phyloP scores from a whole-genome alignment of 2,329 filamentous ascomycete species.

The Calonectria henricotiae region DNA sequence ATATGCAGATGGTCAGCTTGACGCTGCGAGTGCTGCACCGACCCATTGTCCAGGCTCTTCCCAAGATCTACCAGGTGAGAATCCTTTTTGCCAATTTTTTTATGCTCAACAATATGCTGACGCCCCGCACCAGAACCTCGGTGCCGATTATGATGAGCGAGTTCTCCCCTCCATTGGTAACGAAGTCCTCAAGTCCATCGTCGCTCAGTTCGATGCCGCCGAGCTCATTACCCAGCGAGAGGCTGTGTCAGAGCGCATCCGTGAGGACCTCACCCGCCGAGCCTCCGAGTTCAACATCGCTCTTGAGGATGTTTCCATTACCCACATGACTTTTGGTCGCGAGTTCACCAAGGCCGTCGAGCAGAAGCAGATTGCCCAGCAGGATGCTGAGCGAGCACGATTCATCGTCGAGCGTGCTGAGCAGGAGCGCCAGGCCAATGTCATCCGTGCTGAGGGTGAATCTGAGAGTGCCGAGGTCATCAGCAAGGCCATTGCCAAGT shows the following conservation, averaged over 20 bases:
- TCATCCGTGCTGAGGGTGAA: slow-evolving; percentile 98
- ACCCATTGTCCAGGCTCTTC: slow-evolving; percentile 91
- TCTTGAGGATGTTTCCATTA: slow-evolving; percentile 98
- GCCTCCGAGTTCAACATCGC: slow-evolving; percentile 99
- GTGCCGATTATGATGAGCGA: slow-evolving; percentile 98
- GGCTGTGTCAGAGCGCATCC: slow-evolving; percentile 95
- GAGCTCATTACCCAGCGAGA: slow-evolving; percentile 99
- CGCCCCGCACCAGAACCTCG: slow-evolving; percentile 80
- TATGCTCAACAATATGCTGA: slow-evolving; percentile 33
- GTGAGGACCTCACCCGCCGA: slow-evolving; percentile 90
- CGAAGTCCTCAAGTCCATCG: slow-evolving; percentile 98
- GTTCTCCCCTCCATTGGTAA: slow-evolving; percentile 99
- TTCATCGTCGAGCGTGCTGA: slow-evolving; percentile 99
- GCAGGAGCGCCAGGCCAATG: slow-evolving; percentile 98
- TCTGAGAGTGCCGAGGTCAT: slow-evolving; percentile 98
- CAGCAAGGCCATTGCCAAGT: slow-evolving; percentile 92
- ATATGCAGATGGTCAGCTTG: slow-evolving; percentile 99
- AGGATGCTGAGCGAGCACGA: slow-evolving; percentile 95
- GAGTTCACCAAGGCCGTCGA: slow-evolving; percentile 99
- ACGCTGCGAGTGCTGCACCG: slow-evolving; percentile 95
- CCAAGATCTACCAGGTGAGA: slow-evolving; percentile 96
- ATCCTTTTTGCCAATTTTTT: background rate
- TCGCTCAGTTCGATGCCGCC: slow-evolving; percentile 98
- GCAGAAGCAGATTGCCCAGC: slow-evolving; percentile 99
- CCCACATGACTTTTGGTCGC: slow-evolving; percentile 99